Evolutionary conservation across 805 yeast species (phyloP).

Genomic region (Limtongia smithiae): DNA sequence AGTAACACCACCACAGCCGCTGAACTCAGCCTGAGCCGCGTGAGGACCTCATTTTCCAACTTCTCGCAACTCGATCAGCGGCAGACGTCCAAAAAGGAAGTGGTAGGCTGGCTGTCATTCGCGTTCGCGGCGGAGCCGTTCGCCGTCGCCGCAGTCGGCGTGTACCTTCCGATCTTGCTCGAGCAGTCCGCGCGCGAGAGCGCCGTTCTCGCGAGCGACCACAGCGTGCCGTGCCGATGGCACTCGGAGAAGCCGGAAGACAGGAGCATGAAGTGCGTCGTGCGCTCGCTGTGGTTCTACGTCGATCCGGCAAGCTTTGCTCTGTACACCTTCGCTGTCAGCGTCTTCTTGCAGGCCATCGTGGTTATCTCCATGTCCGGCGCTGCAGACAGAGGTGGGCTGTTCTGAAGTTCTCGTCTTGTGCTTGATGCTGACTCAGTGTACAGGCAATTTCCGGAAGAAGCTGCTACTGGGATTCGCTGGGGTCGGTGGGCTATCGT

Average conservation of each 20-base stretch:
- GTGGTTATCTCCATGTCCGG: slow-evolving; percentile 72
- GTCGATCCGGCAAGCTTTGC: slow-evolving; percentile 74
- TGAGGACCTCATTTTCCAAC: slow-evolving; percentile 22
- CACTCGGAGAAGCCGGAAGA: slow-evolving; percentile 34
- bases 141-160: slow-evolving; percentile 72
- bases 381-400: slow-evolving; percentile 54
- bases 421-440: neutral
- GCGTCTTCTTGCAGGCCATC: slow-evolving; percentile 70
- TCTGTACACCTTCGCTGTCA: slow-evolving; percentile 63
- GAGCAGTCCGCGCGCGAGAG: slow-evolving; percentile 71
- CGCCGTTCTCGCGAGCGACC: slow-evolving; percentile 62
- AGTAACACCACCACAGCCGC: neutral
- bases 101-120: slow-evolving; percentile 57
- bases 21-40: slow-evolving; percentile 12
- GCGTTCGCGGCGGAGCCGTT: slow-evolving; percentile 79
- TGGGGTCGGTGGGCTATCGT: slow-evolving; percentile 52
- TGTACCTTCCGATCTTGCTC: slow-evolving; percentile 67
- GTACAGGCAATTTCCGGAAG: slow-evolving; percentile 50
- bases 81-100: slow-evolving; percentile 43
- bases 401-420: too few relatives aligned
- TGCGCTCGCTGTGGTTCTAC: slow-evolving; percentile 44
- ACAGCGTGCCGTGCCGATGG: slow-evolving; percentile 51
- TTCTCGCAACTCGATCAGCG: slow-evolving; percentile 26
- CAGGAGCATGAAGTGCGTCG: slow-evolving; percentile 44
- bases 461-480: slow-evolving; percentile 56